Evolutionary conservation across 2,329 filamentous ascomycete genomes (phyloP), one percentile per base, ranked within the genome.

Genomic region (Escovopsis sp.): DNA sequence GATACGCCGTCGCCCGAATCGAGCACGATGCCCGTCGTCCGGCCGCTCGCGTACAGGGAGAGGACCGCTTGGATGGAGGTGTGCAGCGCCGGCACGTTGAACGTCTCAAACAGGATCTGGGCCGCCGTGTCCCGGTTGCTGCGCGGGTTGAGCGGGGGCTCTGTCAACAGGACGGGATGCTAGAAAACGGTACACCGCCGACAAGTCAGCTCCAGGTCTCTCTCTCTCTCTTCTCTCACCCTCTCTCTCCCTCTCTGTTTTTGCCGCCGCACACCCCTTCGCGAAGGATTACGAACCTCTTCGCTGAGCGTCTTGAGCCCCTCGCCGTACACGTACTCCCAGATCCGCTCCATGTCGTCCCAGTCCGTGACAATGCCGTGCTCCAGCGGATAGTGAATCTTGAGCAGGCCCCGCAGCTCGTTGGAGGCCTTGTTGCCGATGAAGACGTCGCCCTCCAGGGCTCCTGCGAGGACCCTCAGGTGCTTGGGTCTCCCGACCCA

Each of bases 341-440:
- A 98, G 65, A 98, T 98, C 67, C 86, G 80, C 70, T 98, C 91
- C 91, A 98, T 98, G 59, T 98, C 91, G 59, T 96, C 91, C 91
- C 91, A 98, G 64, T 98, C 87, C 53, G 91, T 98, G 49, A 98
- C 91, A 55, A 98, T 93, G 53, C 91, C 91, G 61, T 98, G 91
- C 67, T 96, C 91, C 43, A 98, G 69, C 37, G 91, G 91, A 60
- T 96, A 96, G 51, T 80, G 75, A 55, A 98, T 95, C 74, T 96
- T 98, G 53, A 98, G 73, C 47, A 98, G 69, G 3, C 91, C 91
- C 56, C 89, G 79, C 56, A 94, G 72, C 58, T 96, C 88, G 53
- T 87, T 84, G 46, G 89, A 88, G 15, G 77, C 77, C 61, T 86
- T 82, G 55, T 88, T 82, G 41, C 91, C 91, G 60, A 98, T 95